Evolutionary conservation across 148 eudicot genomes (phyloP).

Genomic region (Silene latifolia): DNA sequence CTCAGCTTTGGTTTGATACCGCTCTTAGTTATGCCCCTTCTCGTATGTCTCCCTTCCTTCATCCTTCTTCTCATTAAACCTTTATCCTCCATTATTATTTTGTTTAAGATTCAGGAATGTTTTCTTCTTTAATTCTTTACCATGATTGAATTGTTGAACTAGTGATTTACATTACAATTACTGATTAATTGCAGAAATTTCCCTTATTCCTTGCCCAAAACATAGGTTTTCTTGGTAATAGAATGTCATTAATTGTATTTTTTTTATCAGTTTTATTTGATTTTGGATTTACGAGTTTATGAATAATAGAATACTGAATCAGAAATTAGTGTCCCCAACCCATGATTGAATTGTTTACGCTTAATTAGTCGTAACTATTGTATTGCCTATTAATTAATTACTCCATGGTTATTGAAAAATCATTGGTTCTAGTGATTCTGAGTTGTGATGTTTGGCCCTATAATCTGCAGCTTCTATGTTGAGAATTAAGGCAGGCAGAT

Average conservation of each 20-base stretch:
- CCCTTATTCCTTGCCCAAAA: not conserved
- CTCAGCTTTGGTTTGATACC: slow-evolving; percentile 84
- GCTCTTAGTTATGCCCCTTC: slow-evolving; percentile 70
- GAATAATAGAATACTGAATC: no score
- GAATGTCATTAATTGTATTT: not conserved
- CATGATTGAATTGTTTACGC: no score
- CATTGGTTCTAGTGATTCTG: no score
- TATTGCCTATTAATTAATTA: no score
- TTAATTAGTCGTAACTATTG: no score
- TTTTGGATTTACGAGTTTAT: no score
- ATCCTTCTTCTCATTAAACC: no score
- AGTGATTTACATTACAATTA: not conserved
- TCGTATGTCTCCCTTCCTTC: slow-evolving; percentile 44
- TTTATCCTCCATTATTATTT: not conserved
- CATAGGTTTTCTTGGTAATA: not conserved
- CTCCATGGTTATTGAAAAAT: no score
- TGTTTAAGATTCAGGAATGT: not conserved
- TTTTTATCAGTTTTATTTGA: not conserved
- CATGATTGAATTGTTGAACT: no score
- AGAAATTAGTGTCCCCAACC: not conserved
- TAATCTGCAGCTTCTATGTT: slow-evolving; percentile 70
- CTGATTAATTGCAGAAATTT: not conserved
- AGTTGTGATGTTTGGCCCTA: slow-evolving; percentile 2
- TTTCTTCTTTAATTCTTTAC: not conserved
- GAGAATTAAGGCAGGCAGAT: slow-evolving; percentile 64